Evolutionary conservation across 169 alveolate genomes (phyloP), one percentile per base, ranked within the genome.

Genomic region (Plasmodium coatneyi): DNA sequence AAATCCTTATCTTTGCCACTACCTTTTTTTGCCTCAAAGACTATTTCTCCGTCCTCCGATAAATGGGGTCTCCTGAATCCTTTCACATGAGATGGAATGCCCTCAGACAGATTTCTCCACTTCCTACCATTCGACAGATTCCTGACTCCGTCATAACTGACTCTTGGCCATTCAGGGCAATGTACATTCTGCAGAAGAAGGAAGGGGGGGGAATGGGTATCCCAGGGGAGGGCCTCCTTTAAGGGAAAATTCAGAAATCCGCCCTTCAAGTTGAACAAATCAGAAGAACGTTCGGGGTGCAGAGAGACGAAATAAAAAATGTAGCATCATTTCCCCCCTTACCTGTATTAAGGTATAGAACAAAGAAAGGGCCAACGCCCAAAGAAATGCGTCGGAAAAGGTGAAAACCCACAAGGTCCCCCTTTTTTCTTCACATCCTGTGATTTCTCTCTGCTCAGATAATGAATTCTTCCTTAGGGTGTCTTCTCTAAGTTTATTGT

Each of bases 11-110:
- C 72, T 79, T 0, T 41, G 22, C 16, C 34, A 2, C 25, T 79
- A 5, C 25, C 0, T 39, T 2, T 4, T 1, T 43, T 39, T n/a
- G 22, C 6, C 3, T 22, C 12, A 41, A 39, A 19, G 32, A 4
- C 39, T 70, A 19, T 16, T 49, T 79, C 72, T n/a, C 72, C 70
- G 2, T 79, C 70, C 56, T 79, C 84, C 25, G 22, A 19, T 41
- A 39, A 79, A 32, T 22, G 12, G 16, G 22, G 84, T 41, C 43
- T 41, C 43, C 84, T 79, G 34, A 79, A 79, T 41, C 46, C 84
- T 9, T 28, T 79, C 30, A 79, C 70, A 43, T 79, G 34, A 16
- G 84, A 79, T 36, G 72, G 84, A n/a, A 79, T 79, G 2, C 54
- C 19, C 7, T 46, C 84, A 22, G 84, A 78, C 16, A 78, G 30